Conservation (phyloP, 2,329 filamentous ascomycete species). For the Phialemoniopsis sp. region DNA sequence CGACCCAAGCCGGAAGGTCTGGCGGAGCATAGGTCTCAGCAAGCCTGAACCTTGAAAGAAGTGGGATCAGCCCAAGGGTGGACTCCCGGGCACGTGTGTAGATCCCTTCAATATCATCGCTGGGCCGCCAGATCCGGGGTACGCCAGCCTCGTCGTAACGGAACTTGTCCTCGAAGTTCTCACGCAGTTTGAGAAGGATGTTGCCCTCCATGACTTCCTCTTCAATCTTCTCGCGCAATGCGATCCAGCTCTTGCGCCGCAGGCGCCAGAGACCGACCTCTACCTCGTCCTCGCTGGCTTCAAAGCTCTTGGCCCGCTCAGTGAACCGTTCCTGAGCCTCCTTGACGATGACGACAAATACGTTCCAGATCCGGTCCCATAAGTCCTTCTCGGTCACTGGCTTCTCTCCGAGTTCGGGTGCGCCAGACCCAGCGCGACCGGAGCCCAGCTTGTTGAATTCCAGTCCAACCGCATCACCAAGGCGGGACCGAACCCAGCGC, state of each 20-base stretch:
- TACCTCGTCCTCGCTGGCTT: constrained; percentile 87
- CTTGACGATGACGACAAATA: constrained; percentile 77
- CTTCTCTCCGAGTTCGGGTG: constrained; percentile 75
- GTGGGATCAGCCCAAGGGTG: constrained; percentile 83
- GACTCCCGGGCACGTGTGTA: constrained; percentile 92
- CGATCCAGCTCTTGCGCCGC: constrained; percentile 90
- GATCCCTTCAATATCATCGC: constrained; percentile 92
- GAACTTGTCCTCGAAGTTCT: constrained; percentile 99
- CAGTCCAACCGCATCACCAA: constrained; percentile 82
- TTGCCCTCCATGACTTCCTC: constrained; percentile 99
- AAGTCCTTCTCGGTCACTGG: constrained; percentile 74
- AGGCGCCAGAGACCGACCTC: constrained; percentile 90
- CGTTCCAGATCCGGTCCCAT: constrained; percentile 92
- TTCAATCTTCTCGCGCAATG: constrained; percentile 83
- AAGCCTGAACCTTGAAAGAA: constrained; percentile 81
- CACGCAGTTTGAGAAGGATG: constrained; percentile 86
- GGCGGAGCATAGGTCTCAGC: constrained; percentile 70
- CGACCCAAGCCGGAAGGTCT: constrained; percentile 81
- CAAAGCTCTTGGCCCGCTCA: constrained; percentile 87
- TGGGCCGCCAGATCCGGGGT: constrained; percentile 92
- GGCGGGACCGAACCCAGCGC: constrained; percentile 84
- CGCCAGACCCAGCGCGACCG: constrained; percentile 76
- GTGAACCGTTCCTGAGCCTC: constrained; percentile 85
- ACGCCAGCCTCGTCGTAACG: constrained; percentile 94
- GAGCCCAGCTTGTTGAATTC: constrained; percentile 97